Percentiles rank a stretch among this genome's conserved stretches.
Conservation (phyloP, 805 yeast species). For the Ogataea henricii region DNA sequence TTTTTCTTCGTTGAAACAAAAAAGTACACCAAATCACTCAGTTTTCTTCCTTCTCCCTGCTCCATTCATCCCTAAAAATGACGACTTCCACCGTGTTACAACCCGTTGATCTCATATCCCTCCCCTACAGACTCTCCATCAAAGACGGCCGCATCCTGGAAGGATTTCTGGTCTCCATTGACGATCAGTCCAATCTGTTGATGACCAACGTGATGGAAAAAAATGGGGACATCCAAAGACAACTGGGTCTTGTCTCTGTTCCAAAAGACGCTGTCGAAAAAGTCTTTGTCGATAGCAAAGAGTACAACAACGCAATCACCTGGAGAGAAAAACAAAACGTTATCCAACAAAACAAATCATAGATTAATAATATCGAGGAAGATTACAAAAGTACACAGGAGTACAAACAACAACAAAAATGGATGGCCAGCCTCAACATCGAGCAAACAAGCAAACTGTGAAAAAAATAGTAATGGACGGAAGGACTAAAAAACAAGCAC, state of each 20-base stretch:
- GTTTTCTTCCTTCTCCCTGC: no score
- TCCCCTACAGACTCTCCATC: slow-evolving; percentile 29
- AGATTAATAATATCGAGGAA: not conserved
- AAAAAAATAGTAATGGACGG: not conserved
- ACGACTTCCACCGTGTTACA: slow-evolving; percentile 21
- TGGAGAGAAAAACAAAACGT: slow-evolving; percentile 16
- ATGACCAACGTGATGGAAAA: slow-evolving; percentile 42
- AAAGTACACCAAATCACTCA: not conserved
- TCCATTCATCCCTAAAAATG: slow-evolving; percentile 9
- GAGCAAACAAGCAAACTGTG: not conserved
- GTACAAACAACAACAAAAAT: not conserved
- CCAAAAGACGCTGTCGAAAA: slow-evolving; percentile 43
- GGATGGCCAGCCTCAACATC: not conserved
- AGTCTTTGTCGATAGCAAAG: slow-evolving; percentile 29
- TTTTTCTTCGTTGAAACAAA: not conserved
- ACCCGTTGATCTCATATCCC: slow-evolving; percentile 38
- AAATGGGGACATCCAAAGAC: slow-evolving; percentile 32
- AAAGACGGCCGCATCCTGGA: slow-evolving; percentile 36
- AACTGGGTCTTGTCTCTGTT: slow-evolving; percentile 56
- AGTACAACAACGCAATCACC: slow-evolving; percentile 19
- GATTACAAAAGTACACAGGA: not conserved
- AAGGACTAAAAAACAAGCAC: slow-evolving; percentile 2
- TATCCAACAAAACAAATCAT: not conserved
- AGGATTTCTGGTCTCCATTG: slow-evolving; percentile 45
- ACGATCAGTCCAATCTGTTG: slow-evolving; percentile 44